phyloP scores from a whole-genome alignment of 192 early-diverging fungal species.

The Jimgerdemannia lactiflua region DNA sequence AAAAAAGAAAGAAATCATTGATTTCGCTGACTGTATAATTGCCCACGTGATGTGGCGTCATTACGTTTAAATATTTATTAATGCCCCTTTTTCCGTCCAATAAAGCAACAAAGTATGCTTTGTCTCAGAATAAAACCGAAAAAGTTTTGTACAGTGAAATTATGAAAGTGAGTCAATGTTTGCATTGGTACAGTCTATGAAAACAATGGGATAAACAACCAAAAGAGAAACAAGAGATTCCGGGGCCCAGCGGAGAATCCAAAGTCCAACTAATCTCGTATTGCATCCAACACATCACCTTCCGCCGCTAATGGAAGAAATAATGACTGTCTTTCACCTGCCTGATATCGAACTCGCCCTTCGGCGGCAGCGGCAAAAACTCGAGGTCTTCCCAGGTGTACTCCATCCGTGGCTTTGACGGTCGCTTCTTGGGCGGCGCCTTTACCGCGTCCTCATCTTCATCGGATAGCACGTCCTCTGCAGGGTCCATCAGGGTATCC shows the following conservation, averaged over 20 bases:
- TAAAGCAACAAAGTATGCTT: too few relatives aligned
- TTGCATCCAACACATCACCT: constrained; percentile 1
- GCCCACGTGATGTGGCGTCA: too few relatives aligned
- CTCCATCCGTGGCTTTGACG: constrained; percentile 2
- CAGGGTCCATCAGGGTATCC: constrained; percentile 31
- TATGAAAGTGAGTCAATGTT: neutral
- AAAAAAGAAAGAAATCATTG: too few relatives aligned
- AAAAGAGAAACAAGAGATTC: neutral
- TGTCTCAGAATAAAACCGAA: neutral
- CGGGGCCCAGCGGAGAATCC: neutral
- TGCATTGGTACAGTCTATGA: neutral
- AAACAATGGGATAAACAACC: neutral
- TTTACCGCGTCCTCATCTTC: constrained; percentile 43
- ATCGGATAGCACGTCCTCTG: constrained; percentile 21
- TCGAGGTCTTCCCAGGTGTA: constrained; percentile 53
- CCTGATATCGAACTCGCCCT: constrained; percentile 84
- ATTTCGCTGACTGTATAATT: too few relatives aligned
- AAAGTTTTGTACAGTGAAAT: constrained; percentile 2
- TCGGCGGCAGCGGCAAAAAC: constrained; percentile 73
- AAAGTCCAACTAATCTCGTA: neutral
- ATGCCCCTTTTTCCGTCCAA: too few relatives aligned
- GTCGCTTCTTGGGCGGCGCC: neutral
- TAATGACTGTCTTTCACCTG: constrained; percentile 79
- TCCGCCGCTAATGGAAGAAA: constrained; percentile 80
- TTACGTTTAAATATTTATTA: too few relatives aligned